Evolutionary conservation across 148 eudicot species (phyloP).

Genomic region (Cornus suecica): DNA sequence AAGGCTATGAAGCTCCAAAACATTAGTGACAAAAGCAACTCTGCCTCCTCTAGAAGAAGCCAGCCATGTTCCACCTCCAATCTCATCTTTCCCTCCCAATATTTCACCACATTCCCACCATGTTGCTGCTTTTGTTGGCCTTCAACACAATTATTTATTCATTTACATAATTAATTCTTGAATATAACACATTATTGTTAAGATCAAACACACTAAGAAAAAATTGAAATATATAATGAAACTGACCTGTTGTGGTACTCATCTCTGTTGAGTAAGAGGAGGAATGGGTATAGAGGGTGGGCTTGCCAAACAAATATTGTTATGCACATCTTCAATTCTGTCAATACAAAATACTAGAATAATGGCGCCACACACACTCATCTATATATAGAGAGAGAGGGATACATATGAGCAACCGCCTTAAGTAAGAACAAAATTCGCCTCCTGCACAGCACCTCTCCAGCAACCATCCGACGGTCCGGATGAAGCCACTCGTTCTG

Average conservation of each 20-base stretch:
- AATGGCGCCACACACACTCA: too few relatives aligned
- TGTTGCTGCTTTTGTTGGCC: constrained; percentile 52
- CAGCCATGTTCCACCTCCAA: constrained; percentile 79
- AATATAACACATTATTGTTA: neutral
- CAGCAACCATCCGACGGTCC: too few relatives aligned
- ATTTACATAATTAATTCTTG: too few relatives aligned
- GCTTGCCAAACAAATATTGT: constrained; percentile 63
- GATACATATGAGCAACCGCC: too few relatives aligned
- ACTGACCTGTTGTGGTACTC: constrained; percentile 65
- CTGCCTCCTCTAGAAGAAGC: constrained; percentile 57
- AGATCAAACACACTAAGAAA: neutral
- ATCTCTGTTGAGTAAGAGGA: constrained; percentile 68
- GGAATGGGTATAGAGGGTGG: constrained; percentile 54
- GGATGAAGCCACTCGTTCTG: too few relatives aligned
- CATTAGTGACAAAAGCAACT: constrained; percentile 72
- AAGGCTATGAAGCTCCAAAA: constrained; percentile 53
- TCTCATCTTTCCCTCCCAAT: constrained; percentile 68
- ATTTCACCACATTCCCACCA: constrained; percentile 85
- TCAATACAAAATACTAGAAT: too few relatives aligned
- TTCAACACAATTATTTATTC: too few relatives aligned
- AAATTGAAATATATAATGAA: neutral
- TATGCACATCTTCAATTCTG: constrained; percentile 42
- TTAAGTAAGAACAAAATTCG: too few relatives aligned
- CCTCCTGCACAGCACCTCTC: too few relatives aligned
- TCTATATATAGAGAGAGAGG: too few relatives aligned